phyloP scores from a whole-genome alignment of 1,139 yeast species.

The Diutina mesorugosa region DNA sequence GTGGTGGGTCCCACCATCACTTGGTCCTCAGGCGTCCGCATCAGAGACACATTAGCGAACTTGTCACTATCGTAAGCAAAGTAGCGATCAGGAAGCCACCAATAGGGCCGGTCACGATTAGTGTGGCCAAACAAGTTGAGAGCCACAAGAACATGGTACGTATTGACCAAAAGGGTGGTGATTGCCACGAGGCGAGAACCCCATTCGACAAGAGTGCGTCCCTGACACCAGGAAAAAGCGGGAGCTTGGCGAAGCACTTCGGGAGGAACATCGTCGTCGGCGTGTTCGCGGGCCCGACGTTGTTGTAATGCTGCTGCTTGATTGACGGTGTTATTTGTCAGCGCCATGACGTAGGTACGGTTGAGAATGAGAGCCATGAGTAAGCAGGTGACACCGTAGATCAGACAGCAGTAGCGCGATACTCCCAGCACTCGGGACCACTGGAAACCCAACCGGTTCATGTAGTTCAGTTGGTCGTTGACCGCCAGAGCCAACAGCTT shows the following conservation, averaged over 20 bases:
- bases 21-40: conserved; percentile 18
- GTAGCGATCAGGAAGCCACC: conserved; percentile 3
- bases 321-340: conserved; percentile 3
- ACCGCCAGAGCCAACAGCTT: not conserved
- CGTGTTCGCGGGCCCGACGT: not conserved
- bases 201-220: not conserved
- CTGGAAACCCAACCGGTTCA: not conserved
- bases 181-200: not conserved
- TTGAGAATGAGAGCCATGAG: conserved; percentile 8
- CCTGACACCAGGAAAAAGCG: not conserved
- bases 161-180: not conserved
- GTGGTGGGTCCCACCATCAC: conserved; percentile 40
- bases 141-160: not conserved
- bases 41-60: conserved; percentile 15
- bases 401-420: conserved; percentile 6
- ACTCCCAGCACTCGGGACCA: conserved; percentile 7
- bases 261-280: not conserved
- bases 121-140: not conserved
- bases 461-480: not conserved
- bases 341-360: conserved; percentile 7
- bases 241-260: not conserved
- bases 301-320: not conserved
- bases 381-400: conserved; percentile 7
- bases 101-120: not conserved
- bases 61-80: conserved; percentile 23